Percentiles rank a stretch among this genome's conserved stretches.
phyloP scores from a whole-genome alignment of 345 rosid species.

The Isatis tinctoria region DNA sequence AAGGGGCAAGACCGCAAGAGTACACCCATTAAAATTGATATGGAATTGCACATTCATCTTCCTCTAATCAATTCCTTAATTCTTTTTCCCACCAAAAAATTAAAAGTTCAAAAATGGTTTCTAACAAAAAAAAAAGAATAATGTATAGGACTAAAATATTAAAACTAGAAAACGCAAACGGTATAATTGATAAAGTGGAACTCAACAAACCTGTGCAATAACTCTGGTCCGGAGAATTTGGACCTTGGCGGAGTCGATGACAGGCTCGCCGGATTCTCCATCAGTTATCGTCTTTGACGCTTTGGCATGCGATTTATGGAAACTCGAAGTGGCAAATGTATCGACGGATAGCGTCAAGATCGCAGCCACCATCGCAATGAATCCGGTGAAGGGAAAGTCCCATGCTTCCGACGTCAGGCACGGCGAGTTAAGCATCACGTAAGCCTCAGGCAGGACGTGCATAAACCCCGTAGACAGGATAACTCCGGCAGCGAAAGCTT shows the following conservation, averaged over 20 bases:
- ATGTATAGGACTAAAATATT: not conserved
- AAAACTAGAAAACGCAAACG: not conserved
- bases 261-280: conserved; percentile 24
- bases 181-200: not conserved
- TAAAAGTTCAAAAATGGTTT: not conserved
- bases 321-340: conserved; percentile 39
- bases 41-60: not conserved
- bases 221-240: conserved; percentile 42
- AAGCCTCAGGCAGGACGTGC: conserved; percentile 47
- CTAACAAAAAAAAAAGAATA: not conserved
- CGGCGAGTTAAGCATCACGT: conserved; percentile 34
- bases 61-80: not conserved
- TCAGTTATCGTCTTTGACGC: not conserved
- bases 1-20: not conserved
- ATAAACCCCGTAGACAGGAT: conserved; percentile 44
- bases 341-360: conserved; percentile 42
- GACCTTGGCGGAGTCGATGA: not conserved
- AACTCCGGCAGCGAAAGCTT: conserved; percentile 55
- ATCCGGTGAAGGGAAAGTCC: conserved; percentile 48
- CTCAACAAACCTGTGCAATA: conserved; percentile 43
- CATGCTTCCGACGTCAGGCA: conserved; percentile 35
- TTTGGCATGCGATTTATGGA: conserved; percentile 35
- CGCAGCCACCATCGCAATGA: conserved; percentile 45
- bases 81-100: not conserved
- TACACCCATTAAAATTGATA: not conserved